Base-by-base conservation (phyloP, 164 flowering plant species). In the Sedum album region DNA sequence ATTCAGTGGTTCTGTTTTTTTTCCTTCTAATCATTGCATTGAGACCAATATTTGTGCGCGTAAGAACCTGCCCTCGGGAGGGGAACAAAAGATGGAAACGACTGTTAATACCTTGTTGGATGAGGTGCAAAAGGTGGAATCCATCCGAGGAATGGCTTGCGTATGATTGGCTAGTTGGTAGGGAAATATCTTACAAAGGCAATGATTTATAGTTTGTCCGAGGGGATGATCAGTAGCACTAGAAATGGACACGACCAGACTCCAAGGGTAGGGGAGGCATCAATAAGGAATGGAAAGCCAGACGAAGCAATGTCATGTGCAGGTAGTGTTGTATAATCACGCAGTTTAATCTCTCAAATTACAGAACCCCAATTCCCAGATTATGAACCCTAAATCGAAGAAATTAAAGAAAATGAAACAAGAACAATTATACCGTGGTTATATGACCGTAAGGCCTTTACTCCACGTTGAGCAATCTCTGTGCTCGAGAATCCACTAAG, bases 51-150 rank as follows among this genome's bases (percentile, higher is more conserved):
- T n/a, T n/a, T n/a, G n/a, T n/a, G n/a, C 25, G 61, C 25, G 26
- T 55, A 55, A 55, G 61, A 55, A 55, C 61, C 31, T 55, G 61
- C 61, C 61, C 61, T 55, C n/a, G 25, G 61, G 61, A 55, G 31
- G 61, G 61, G 61, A 55, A 55, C 61, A 55, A 55, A 5, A 44
- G 49, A 1, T 44, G 21, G 26, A 55, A 55, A 55, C 31, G 61
- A 21, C 61, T 55, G 25, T 21, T 55, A 55, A 55, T n/a, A 55
- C 61, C 61, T n/a, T 11, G 61, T 15, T 8, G 61, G 31, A 5
- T 55, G 26, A 55, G 31, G 17, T 8, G 61, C 61, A 55, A 55
- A 55, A 21, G 61, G 61, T 8, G 61, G 61, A 55, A 55, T 55
- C 61, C 61, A 55, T 26, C 61, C 61, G 61, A 55, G 61, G 61